Conservation (phyloP, 306 rosid genomes). For the Dicorynia guianensis region DNA sequence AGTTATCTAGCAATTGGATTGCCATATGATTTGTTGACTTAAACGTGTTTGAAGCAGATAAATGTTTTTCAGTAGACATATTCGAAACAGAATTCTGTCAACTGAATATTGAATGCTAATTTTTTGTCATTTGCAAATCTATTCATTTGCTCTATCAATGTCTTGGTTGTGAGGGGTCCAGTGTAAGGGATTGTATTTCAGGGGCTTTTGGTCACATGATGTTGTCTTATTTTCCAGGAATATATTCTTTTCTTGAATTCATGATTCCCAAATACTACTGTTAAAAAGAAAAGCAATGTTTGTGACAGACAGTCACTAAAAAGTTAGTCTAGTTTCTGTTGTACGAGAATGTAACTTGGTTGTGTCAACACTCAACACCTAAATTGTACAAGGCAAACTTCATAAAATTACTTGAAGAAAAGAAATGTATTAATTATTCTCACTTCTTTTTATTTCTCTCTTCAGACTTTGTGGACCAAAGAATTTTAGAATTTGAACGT, state of each 20-base stretch:
- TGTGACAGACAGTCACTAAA: slow-evolving; percentile 15
- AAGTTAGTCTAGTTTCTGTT: slow-evolving; percentile 29
- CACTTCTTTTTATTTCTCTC: not conserved
- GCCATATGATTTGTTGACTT: slow-evolving; percentile 13
- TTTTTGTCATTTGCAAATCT: not conserved
- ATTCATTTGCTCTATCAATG: slow-evolving; percentile 2
- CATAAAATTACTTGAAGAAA: slow-evolving; percentile 10
- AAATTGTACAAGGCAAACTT: slow-evolving; percentile 22
- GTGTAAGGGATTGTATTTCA: slow-evolving; percentile 6
- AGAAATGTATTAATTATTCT: slow-evolving; percentile 6
- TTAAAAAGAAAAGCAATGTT: not conserved
- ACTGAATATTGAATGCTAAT: no score
- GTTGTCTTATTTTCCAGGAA: slow-evolving; percentile 26
- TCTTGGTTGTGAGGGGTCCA: not conserved
- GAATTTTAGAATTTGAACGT: slow-evolving; percentile 26
- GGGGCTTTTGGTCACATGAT: not conserved
- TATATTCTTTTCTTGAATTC: slow-evolving; percentile 27
- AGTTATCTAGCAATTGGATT: slow-evolving; percentile 21
- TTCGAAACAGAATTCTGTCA: not conserved
- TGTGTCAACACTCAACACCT: not conserved
- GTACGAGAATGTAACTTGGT: slow-evolving; percentile 26
- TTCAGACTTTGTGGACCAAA: slow-evolving; percentile 7
- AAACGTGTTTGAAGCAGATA: slow-evolving; percentile 17
- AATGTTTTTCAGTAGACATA: slow-evolving; percentile 16
- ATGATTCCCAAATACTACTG: slow-evolving; percentile 18